Evolutionary conservation across 768 basidiomycete genomes (phyloP), one percentile per base, ranked within the genome.

Genomic region (Chiua virens): DNA sequence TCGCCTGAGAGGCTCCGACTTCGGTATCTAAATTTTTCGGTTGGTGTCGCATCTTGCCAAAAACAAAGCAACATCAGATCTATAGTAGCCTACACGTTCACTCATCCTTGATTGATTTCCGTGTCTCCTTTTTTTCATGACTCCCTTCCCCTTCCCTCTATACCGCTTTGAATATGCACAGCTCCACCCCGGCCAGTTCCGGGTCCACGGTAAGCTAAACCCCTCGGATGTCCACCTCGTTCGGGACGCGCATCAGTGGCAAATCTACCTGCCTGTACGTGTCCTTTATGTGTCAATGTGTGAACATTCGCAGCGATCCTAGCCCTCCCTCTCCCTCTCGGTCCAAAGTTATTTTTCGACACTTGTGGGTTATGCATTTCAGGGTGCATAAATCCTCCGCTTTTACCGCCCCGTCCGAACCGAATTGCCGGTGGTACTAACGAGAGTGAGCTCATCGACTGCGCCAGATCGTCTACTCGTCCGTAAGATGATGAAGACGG

Each of bases 391-490:
- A 85, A 80, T 8, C 80, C 83, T 23, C 77, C 78, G 20, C 64
- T 70, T 56, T 76, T 80, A 4, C 82, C 83, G 1, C 89, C 89
- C 35, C 87, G 76, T 22, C 89, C 89, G 53, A 92, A 92, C 13
- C 84, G 78, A 37, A 91, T 78, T 0, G 85, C 77, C 4, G 80
- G 69, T 4, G 89, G 89, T 2, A 91, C 79, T 49, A 91, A 77
- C 9, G 81, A 73, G 58, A 81, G 71, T 25, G 78, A 67, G 47
- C 67, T 69, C 60, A 80, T 67, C 1, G 75, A 75, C 22, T 73
- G 66, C 18, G 81, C 63, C 14, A 91, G 74, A 15, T 70, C 71
- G 45, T 86, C 79, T 32, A 83, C 58, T 37, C 39, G 47, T 38
- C n/a, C 49, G 2, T 54, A n/a, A n/a, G 62, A 65, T 22, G 59